Evolutionary conservation across 352 stramenopile genomes (phyloP).

Genomic region (Phytophthora citrophthora): DNA sequence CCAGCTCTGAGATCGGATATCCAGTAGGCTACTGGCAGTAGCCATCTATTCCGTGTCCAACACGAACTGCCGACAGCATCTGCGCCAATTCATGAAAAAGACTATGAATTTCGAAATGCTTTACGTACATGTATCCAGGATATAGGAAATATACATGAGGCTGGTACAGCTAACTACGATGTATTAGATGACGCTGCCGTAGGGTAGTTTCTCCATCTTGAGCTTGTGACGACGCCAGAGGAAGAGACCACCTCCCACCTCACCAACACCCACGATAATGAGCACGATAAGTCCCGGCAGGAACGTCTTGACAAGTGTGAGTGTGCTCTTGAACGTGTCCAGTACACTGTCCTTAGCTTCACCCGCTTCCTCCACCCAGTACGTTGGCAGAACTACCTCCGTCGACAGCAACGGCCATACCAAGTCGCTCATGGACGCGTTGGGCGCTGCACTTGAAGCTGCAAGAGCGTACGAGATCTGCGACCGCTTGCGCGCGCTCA

Average conservation of each 20-base stretch:
- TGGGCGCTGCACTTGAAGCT: conserved; percentile 40
- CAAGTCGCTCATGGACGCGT: conserved; percentile 65
- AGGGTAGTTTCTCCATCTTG: conserved; percentile 24
- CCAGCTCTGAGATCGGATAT: conserved; percentile 14
- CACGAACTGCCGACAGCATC: background rate
- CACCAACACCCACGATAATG: conserved; percentile 47
- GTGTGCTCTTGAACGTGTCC: conserved; percentile 60
- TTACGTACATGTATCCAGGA: background rate
- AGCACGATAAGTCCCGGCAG: conserved; percentile 66
- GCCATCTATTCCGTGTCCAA: conserved; percentile 5
- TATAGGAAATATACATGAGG: background rate
- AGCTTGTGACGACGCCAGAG: conserved; percentile 49
- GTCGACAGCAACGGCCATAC: conserved; percentile 56
- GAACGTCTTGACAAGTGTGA: conserved; percentile 52
- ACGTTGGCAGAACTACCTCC: conserved; percentile 67
- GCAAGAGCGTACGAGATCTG: conserved; percentile 66
- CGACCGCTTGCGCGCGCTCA: conserved; percentile 68
- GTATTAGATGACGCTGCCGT: conserved; percentile 41
- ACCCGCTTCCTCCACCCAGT: conserved; percentile 64
- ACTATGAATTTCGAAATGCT: background rate
- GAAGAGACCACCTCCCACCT: conserved; percentile 49
- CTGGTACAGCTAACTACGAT: background rate
- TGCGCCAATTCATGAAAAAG: background rate
- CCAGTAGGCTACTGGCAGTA: background rate
- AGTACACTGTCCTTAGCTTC: conserved; percentile 47